Base-by-base conservation (phyloP, 2,329 filamentous ascomycete species). In the Peltaster fructicola region DNA sequence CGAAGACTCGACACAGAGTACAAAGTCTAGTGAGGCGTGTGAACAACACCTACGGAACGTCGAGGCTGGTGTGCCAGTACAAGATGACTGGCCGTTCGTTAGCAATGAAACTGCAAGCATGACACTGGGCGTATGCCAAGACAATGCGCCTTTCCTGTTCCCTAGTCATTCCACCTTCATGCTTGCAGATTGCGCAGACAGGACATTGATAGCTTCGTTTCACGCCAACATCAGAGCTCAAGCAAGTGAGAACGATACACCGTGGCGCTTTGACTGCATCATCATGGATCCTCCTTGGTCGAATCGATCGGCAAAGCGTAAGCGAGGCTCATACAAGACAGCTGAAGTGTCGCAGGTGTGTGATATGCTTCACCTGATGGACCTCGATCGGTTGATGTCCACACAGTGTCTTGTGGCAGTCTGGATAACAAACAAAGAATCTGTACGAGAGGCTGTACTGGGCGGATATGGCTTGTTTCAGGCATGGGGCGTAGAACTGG, bases 241-340 rank as follows among this genome's bases (percentile, higher is more conserved):
- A 23, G 47, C 53, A 6, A 36, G 45, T n/a, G 37, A 49, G 14
- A 34, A 50, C 14, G 39, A 57, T 45, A 34, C 61, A 61, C 34
- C 48, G 44, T 32, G 54, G 11, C 39, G 45, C 5, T 82, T 85
- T 46, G 56, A 77, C 34, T 54, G 84, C 21, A 57, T 84, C 17
- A 46, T 82, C 6, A 53, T 84, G 11, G 78, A 85, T 42, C 79
- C 79, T 3, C 78, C 79, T 1, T 85, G 79, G 78, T 76, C 78
- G 0, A 85, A 81, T 42, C 65, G 71, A 22, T 84, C 77, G 5
- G 78, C 68, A 8, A 63, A 64, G 36, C 60, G 74, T 18, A n/a
- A n/a, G n/a, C 70, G 66, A 39, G 57, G 49, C 53, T 51, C 60
- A 34, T 65, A 69, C 44, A 40, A 50, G 35, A 46, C 45, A 5